Percentiles rank a stretch among this genome's conserved stretches.
phyloP scores from a whole-genome alignment of 805 yeast genomes.

The Candida ponderosae region DNA sequence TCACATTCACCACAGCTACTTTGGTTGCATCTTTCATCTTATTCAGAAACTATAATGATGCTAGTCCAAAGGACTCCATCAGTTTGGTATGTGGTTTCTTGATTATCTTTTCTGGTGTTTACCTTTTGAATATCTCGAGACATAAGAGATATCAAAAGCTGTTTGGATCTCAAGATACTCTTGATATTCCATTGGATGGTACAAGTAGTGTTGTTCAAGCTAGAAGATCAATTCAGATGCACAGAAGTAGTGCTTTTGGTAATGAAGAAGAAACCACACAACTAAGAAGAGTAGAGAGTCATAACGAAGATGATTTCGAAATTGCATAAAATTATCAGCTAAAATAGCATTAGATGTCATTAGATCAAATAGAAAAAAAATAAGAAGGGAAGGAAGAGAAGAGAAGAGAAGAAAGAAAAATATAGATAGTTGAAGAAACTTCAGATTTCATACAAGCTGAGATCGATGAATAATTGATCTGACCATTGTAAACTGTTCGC shows the following conservation, averaged over 20 bases:
- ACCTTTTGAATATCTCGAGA: constrained; percentile 70
- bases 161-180: constrained; percentile 41
- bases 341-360: no score
- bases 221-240: constrained; percentile 66
- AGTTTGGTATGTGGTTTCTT: constrained; percentile 80
- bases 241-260: constrained; percentile 28
- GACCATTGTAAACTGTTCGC: no score
- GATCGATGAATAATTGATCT: no score
- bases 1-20: constrained; percentile 85
- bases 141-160: constrained; percentile 46
- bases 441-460: no score
- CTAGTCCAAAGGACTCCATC: constrained; percentile 70
- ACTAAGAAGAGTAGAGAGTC: constrained; percentile 53
- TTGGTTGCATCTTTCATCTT: constrained; percentile 78
- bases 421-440: no score
- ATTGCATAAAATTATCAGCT: no score
- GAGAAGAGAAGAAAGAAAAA: no score
- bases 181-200: constrained; percentile 75
- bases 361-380: no score
- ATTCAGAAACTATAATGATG: constrained; percentile 81
- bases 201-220: constrained; percentile 74
- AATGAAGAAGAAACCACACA: constrained; percentile 41
- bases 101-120: constrained; percentile 83
- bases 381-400: no score
- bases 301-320: constrained; percentile 6